phyloP scores from a whole-genome alignment of 768 basidiomycete species.

The Pseudohyphozyma bogoriensis region DNA sequence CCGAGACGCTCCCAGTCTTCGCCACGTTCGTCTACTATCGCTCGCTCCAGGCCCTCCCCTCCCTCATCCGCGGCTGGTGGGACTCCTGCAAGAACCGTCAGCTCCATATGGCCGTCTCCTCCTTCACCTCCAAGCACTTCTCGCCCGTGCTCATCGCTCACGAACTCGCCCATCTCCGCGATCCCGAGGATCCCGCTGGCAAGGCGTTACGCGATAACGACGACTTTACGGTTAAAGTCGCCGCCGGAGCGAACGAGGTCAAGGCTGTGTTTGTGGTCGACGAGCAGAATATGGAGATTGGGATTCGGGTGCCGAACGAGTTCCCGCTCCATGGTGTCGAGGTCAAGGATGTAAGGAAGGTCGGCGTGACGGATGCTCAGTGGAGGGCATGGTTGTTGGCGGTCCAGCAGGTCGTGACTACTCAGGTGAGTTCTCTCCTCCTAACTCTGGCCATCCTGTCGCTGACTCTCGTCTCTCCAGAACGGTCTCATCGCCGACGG shows the following conservation, averaged over 20 bases:
- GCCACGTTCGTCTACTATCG: conserved; percentile 85
- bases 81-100: conserved; percentile 81
- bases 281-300: conserved; percentile 85
- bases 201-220: conserved; percentile 51
- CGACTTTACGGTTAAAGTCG: conserved; percentile 68
- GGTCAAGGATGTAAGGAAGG: conserved; percentile 67
- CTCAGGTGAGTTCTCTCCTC: conserved; percentile 52
- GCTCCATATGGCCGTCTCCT: conserved; percentile 60
- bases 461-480: conserved; percentile 42
- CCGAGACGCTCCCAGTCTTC: conserved; percentile 52
- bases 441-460: background rate
- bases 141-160: conserved; percentile 77
- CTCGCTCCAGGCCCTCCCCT: conserved; percentile 69
- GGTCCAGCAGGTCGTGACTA: conserved; percentile 80
- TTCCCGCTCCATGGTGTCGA: conserved; percentile 85
- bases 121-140: conserved; percentile 72
- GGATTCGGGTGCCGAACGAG: conserved; percentile 70
- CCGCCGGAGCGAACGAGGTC: conserved; percentile 63
- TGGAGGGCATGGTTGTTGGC: conserved; percentile 92
- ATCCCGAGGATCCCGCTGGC: conserved; percentile 34
- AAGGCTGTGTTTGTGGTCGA: conserved; percentile 76
- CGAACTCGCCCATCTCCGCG: conserved; percentile 61
- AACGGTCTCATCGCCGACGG: conserved; percentile 86
- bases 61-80: conserved; percentile 75
- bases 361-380: conserved; percentile 77